Evolutionary conservation across 257 asterid species (phyloP), one percentile per base, ranked within the genome.

Genomic region (Penstemon eatonii): DNA sequence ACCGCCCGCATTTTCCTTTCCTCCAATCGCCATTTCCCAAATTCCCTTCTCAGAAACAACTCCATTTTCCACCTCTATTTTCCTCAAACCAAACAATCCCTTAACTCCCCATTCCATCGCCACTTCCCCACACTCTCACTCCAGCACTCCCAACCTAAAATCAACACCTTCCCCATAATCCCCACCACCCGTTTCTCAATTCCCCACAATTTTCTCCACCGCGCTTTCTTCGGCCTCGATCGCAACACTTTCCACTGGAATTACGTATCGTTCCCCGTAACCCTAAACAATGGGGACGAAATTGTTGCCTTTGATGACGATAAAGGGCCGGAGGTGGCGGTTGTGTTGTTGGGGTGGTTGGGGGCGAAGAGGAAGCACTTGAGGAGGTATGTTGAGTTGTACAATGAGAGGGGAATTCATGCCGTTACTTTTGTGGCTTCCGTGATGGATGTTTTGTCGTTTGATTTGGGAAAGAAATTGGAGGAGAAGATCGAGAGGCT

Each of bases 291-390:
- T 50, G 71, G 71, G 33, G 33, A 25, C 33, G 33, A 25, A 39
- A 11, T 53, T 49, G 42, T 61, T 10, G n/a, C 45, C 1, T 7
- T 42, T 7, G 68, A 1, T 2, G 71, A 33, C 0, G 83, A 75
- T 1, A 65, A 77, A 7, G 84, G 81, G 6, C 83, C 91, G 0
- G 83, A 86, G 79, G 83, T 86, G 3, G 82, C 98, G 50, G 95
- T 85, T 62, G 98, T 92, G 52, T 68, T 92, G 72, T 59, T 92
- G 82, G 97, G 97, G 7, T 92, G 98, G 97, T 81, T 92, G 46
- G 98, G 96, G 19, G 79, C 93, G 15, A 79, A 83, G 84, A 82
- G 81, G 9, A 89, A 85, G 72, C 96, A 92, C 70, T 73, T 92
- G 70, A 82, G 84, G 81, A 85, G 86, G 79, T 92, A 89, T 67